These are phyloP conservation scores for Cladosporium sp. DNA, from an alignment of 2,329 filamentous ascomycete genomes.

Conservation along the genomic window DNA sequence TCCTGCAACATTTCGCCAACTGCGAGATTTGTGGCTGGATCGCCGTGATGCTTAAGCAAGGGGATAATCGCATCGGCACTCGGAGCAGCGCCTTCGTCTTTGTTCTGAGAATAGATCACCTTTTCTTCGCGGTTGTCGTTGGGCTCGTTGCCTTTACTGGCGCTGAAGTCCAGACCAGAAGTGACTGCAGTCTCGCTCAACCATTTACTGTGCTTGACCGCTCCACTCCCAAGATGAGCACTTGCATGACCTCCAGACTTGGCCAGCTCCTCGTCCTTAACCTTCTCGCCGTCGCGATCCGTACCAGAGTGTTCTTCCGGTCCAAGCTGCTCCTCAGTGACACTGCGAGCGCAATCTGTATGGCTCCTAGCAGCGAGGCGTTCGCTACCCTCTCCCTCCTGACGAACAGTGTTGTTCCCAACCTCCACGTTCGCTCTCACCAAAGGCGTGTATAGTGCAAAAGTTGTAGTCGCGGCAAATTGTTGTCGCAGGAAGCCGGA, in stretches of 20 bases:
- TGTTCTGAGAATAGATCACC: neutral
- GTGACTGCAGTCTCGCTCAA: neutral
- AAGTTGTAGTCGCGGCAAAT: neutral
- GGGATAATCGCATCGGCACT: neutral
- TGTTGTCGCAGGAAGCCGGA: neutral
- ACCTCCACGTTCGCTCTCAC: neutral
- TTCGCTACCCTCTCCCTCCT: neutral
- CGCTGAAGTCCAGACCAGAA: neutral
- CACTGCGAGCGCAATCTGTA: neutral
- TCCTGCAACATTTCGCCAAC: too few relatives aligned
- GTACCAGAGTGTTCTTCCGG: too few relatives aligned
- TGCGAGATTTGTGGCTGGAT: neutral
- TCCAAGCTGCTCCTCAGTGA: too few relatives aligned
- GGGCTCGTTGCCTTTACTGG: neutral
- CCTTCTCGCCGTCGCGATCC: neutral
- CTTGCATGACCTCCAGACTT: too few relatives aligned
- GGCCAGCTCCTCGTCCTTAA: neutral
- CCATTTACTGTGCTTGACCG: neutral
- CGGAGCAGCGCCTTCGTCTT: neutral
- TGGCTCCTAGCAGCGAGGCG: neutral
- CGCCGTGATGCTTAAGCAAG: neutral
- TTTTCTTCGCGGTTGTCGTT: neutral
- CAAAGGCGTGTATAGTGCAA: neutral
- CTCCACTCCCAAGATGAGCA: neutral
- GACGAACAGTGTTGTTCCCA: neutral